Percentiles rank a stretch among this genome's conserved stretches.
Conservation (phyloP, 768 basidiomycete genomes). For the Imleria badia region DNA sequence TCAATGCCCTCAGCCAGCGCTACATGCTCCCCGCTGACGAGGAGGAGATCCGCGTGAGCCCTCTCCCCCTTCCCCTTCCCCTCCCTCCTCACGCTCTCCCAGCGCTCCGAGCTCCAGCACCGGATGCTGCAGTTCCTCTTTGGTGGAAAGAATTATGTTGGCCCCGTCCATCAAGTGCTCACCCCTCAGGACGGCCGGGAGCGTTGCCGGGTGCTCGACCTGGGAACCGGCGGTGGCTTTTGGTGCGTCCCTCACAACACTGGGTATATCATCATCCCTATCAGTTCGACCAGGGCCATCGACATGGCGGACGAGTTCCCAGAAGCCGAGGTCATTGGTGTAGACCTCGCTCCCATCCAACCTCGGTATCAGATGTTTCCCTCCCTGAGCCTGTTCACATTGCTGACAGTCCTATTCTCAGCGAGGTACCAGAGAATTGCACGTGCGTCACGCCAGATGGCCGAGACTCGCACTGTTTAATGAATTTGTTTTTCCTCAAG, state of each 20-base stretch:
- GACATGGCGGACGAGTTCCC: constrained; percentile 75
- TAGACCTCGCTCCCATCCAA: constrained; percentile 73
- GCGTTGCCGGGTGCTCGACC: constrained; percentile 52
- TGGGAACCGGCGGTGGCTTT: constrained; percentile 64
- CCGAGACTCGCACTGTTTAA: neutral
- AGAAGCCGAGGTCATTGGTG: constrained; percentile 60
- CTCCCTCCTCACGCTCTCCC: constrained; percentile 5
- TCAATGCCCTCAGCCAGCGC: constrained; percentile 53
- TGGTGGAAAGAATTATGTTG: constrained; percentile 61
- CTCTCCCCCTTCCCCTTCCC: neutral
- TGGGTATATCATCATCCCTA: neutral
- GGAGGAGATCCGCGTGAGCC: constrained; percentile 59
- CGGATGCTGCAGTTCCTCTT: constrained; percentile 68
- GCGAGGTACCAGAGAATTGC: constrained; percentile 69
- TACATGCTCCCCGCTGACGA: constrained; percentile 68
- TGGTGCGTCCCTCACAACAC: constrained; percentile 43
- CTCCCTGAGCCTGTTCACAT: constrained; percentile 1
- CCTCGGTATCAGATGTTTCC: constrained; percentile 48
- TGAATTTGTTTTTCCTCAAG: constrained; percentile 34
- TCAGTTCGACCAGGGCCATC: constrained; percentile 51
- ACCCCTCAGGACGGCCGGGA: constrained; percentile 35
- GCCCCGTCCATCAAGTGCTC: constrained; percentile 59
- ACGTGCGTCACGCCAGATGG: constrained; percentile 46
- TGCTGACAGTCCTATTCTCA: constrained; percentile 30
- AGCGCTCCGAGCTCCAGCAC: constrained; percentile 67